Conservation (phyloP, 768 basidiomycete genomes). For the Scleroderma citrinum region DNA sequence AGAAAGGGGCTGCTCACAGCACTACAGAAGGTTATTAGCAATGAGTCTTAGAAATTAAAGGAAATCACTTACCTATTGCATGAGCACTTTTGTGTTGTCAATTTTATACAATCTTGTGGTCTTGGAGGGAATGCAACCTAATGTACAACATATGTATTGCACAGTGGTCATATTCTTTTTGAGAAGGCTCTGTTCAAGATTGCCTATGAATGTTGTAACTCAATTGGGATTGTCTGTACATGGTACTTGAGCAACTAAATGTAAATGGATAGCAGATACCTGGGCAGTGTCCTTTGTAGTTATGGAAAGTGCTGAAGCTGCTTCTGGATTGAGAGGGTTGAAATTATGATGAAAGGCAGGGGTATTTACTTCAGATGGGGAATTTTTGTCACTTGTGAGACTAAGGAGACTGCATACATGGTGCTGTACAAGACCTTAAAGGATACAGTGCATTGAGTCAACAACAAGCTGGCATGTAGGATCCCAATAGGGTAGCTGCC, state of each 20-base stretch:
- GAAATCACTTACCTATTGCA: background rate
- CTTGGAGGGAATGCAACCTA: background rate
- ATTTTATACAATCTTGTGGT: background rate
- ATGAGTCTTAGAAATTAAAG: background rate
- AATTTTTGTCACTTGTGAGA: background rate
- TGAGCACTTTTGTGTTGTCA: background rate
- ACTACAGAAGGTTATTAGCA: background rate
- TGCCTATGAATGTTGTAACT: background rate
- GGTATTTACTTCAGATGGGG: background rate
- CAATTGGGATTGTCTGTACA: background rate
- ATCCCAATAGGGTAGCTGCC: conserved; percentile 23
- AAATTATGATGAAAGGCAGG: conserved; percentile 3
- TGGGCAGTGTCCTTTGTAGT: conserved; percentile 1
- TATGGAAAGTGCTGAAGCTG: background rate
- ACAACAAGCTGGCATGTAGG: conserved; percentile 13
- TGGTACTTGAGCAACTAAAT: background rate
- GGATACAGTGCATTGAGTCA: conserved; percentile 24
- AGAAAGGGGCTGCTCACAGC: background rate
- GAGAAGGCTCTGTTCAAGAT: background rate
- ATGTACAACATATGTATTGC: background rate
- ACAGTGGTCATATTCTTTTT: conserved; percentile 2
- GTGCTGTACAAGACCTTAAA: conserved; percentile 8
- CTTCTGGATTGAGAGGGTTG: background rate
- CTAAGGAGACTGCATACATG: conserved; percentile 3
- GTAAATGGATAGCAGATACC: conserved; percentile 4